phyloP scores from a whole-genome alignment of 345 rosid species.

The Citrus cavaleriei region DNA sequence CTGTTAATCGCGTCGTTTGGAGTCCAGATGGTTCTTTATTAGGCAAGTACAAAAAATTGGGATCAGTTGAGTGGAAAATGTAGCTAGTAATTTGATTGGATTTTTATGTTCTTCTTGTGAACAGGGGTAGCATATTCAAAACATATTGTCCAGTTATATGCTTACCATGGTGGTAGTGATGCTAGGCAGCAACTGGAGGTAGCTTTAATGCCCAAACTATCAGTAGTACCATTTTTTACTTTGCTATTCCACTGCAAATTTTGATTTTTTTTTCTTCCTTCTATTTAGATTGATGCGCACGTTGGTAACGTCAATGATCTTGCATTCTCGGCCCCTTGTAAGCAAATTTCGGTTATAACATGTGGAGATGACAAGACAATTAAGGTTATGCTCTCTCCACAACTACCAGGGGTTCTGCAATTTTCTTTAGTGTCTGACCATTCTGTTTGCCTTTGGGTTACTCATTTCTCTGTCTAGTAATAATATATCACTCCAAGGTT shows the following conservation, averaged over 20 bases:
- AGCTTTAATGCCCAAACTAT: neutral
- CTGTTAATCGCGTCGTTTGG: conserved; percentile 45
- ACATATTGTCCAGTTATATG: conserved; percentile 82
- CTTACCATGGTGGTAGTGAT: conserved; percentile 73
- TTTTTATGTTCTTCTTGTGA: neutral
- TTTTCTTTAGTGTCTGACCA: neutral
- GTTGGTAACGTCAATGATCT: conserved; percentile 71
- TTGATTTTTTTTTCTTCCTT: neutral
- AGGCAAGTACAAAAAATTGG: conserved; percentile 31
- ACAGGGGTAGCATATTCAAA: conserved; percentile 93
- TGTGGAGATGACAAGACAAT: conserved; percentile 87
- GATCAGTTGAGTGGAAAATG: neutral
- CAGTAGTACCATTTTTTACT: neutral
- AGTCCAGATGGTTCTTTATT: conserved; percentile 52
- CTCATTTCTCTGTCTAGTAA: neutral
- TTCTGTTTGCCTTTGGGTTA: neutral
- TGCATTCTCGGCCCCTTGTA: conserved; percentile 64
- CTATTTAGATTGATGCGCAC: conserved; percentile 66
- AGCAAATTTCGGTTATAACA: conserved; percentile 69
- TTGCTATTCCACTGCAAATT: neutral
- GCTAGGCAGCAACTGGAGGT: conserved; percentile 84
- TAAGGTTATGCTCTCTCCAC: conserved; percentile 39
- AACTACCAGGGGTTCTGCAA: neutral
- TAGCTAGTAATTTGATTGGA: neutral
- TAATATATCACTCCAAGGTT: neutral